phyloP scores from a whole-genome alignment of 2,329 filamentous ascomycete species.

The Fusarium chuoi region DNA sequence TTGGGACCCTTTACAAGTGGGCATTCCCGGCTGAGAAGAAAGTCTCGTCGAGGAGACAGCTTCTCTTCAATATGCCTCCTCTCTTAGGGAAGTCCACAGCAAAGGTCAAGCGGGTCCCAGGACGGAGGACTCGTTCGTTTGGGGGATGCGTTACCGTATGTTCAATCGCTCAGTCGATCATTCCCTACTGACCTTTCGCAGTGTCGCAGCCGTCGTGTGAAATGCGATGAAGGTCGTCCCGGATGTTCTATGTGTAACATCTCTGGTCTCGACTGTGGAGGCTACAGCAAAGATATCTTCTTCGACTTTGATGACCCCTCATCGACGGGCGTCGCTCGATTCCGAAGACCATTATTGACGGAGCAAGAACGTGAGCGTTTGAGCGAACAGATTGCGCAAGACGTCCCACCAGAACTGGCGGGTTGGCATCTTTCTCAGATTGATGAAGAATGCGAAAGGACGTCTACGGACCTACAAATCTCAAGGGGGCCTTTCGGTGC shows the following conservation, averaged over 20 bases:
- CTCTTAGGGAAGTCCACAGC: not conserved
- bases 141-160: conserved; percentile 27
- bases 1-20: not conserved
- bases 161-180: rapidly evolving
- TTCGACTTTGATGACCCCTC: conserved; percentile 23
- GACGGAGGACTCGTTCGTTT: conserved; percentile 18
- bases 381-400: conserved; percentile 12
- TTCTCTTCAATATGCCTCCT: not conserved
- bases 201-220: conserved; percentile 32
- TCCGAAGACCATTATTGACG: conserved; percentile 22
- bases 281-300: conserved; percentile 30
- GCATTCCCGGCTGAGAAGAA: not conserved
- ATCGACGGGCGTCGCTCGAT: not conserved
- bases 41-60: not conserved
- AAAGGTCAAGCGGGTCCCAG: not conserved
- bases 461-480: conserved; percentile 4
- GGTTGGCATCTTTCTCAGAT: conserved; percentile 24
- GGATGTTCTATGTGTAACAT: conserved; percentile 24
- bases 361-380: conserved; percentile 17
- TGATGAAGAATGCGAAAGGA: conserved; percentile 25
- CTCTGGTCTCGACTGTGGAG: conserved; percentile 16
- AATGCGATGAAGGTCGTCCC: conserved; percentile 29
- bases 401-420: not conserved
- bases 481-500: conserved; percentile 30
- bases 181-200: not conserved